Evolutionary conservation across 2,329 filamentous ascomycete species (phyloP), one percentile per base, ranked within the genome.

Genomic region (Lecanicillium sp.): DNA sequence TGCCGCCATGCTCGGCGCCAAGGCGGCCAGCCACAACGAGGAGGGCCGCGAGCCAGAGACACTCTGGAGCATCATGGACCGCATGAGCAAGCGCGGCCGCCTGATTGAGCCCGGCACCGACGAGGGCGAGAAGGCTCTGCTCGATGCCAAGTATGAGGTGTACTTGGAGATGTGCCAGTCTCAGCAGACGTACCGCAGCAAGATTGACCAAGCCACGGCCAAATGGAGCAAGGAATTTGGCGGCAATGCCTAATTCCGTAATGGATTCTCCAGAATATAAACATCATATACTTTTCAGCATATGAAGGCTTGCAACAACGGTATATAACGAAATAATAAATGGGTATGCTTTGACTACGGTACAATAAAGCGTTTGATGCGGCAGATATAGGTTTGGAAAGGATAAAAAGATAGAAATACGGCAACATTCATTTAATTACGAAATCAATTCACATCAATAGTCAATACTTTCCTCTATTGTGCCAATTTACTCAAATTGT

Each of bases 1-100:
- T n/a, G 92, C 92, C 7, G 92, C 92, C 41, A 98, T 98, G 90
- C 73, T 98, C 17, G 92, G 92, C 29, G 92, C 88, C 42, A 97
- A 97, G 65, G 92, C 92, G n/a, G 92, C 90, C 6, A 92, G 84
- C 51, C 83, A 84, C 22, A 81, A 84, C 53, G 72, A 73, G 29
- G 73, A 57, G 9, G 58, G 55, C 20, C 86, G 87, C 32, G 81
- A 82, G 53, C 89, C 85, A 1, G 89, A 96, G 66, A 77, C 84
- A 29, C 68, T 98, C 45, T 98, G 92, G 92, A 77, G 80, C 50
- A 96, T 98, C 58, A 98, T 98, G 92, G 87, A 94, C 60, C 79
- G 88, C 41, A 92, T 96, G 82, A 94, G 86, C 66, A 95, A 96
- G 71, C 84, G 87, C 8, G 92, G 90, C 22, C 86, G 82, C 52